phyloP scores from a whole-genome alignment of 1,284 basidiomycete species.

The Meira nashicola region DNA sequence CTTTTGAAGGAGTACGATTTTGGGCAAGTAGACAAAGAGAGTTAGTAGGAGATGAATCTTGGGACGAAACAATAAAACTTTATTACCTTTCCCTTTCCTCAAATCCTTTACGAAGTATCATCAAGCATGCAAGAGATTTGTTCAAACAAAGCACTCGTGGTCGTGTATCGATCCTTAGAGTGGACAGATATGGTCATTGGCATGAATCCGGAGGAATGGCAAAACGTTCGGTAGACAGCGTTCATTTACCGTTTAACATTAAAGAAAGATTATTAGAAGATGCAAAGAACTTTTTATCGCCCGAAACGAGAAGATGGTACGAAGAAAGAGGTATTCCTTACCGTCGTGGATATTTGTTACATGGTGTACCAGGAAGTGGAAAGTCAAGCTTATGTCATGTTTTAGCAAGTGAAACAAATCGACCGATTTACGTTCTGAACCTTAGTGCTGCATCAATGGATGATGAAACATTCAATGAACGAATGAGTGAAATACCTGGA shows the following conservation, averaged over 20 bases:
- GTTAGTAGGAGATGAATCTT: conserved; percentile 10
- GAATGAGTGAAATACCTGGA: conserved; percentile 65
- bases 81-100: conserved; percentile 18
- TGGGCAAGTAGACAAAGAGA: conserved; percentile 12
- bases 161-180: not conserved
- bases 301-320: conserved; percentile 16
- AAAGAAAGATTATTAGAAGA: conserved; percentile 53
- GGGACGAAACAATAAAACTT: conserved; percentile 12
- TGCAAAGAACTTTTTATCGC: conserved; percentile 10
- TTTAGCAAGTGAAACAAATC: conserved; percentile 68
- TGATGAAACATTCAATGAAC: conserved; percentile 62
- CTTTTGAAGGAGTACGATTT: conserved; percentile 10
- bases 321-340: conserved; percentile 19
- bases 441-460: conserved; percentile 68
- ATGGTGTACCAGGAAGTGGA: conserved; percentile 68
- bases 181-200: conserved; percentile 16
- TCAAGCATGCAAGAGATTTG: not conserved
- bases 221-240: conserved; percentile 50
- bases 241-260: conserved; percentile 58
- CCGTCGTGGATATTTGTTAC: conserved; percentile 16
- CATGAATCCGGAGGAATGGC: not conserved
- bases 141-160: conserved; percentile 8
- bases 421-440: conserved; percentile 70
- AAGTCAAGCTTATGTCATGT: conserved; percentile 73
- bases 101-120: conserved; percentile 12